Conservation (phyloP, 148 eudicot genomes). For the Persicaria maculosa region DNA sequence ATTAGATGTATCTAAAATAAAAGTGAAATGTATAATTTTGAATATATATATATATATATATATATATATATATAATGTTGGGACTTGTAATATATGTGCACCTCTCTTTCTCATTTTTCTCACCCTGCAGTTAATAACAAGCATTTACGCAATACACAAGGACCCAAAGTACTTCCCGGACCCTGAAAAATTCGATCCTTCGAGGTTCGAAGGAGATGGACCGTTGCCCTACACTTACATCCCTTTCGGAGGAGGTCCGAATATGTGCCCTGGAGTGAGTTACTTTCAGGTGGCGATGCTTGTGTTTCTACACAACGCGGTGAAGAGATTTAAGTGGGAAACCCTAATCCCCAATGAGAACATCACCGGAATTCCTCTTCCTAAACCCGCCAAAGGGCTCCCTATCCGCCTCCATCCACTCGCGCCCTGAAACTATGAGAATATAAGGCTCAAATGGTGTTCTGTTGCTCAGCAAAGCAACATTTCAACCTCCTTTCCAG, state of each 20-base stretch:
- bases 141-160: constrained; percentile 43
- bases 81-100: no score
- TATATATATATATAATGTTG: no score
- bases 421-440: not conserved
- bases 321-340: constrained; percentile 5
- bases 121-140: constrained; percentile 39
- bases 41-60: no score
- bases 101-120: no score
- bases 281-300: not conserved
- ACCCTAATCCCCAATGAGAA: not conserved
- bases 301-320: not conserved
- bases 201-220: constrained; percentile 44
- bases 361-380: not conserved
- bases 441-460: no score
- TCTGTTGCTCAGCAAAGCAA: no score
- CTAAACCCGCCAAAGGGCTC: not conserved
- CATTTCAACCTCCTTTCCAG: no score
- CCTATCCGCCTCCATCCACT: not conserved
- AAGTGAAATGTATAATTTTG: no score
- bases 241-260: constrained; percentile 24
- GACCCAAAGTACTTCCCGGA: constrained; percentile 35
- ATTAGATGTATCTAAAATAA: no score
- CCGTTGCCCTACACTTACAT: constrained; percentile 57
- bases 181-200: constrained; percentile 47
- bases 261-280: not conserved